phyloP scores from a whole-genome alignment of 2,329 filamentous ascomycete genomes.

The Trichoderma sp. region DNA sequence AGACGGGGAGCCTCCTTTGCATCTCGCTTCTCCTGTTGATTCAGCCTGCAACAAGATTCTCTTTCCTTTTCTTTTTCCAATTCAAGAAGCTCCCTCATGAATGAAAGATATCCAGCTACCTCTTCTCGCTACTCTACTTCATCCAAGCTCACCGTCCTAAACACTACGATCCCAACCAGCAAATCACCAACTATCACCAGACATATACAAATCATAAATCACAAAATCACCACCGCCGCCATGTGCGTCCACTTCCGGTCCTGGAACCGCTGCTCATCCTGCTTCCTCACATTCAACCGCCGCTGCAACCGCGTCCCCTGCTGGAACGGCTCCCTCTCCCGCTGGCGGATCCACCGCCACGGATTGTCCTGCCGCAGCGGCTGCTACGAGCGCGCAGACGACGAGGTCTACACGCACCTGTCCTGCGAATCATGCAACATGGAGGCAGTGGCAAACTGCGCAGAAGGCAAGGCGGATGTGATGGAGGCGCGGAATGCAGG shows the following conservation, averaged over 20 bases:
- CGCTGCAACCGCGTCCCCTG: slow-evolving; percentile 24
- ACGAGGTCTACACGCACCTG: slow-evolving; percentile 18
- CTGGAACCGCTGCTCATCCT: slow-evolving; percentile 24
- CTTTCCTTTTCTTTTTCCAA: not conserved
- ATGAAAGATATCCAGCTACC: not conserved
- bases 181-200: not conserved
- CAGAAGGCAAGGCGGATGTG: not conserved
- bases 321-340: slow-evolving; percentile 23
- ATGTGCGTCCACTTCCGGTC: slow-evolving; percentile 25
- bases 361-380: slow-evolving; percentile 22
- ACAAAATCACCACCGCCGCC: not conserved
- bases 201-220: not conserved
- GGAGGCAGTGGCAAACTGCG: not conserved
- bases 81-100: not conserved
- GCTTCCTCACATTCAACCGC: slow-evolving; percentile 21
- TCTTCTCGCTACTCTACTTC: not conserved
- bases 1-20: not conserved
- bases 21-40: not conserved
- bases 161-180: not conserved
- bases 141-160: not conserved
- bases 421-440: slow-evolving; percentile 8
- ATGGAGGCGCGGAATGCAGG: not conserved
- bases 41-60: not conserved
- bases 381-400: slow-evolving; percentile 18
- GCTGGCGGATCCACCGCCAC: slow-evolving; percentile 20